A percentile compares a stretch with the other conserved stretches of the same genome.
These are phyloP conservation scores for Onygenales sp. DNA, from an alignment of 2,329 filamentous ascomycete genomes.

Conservation along the genomic window DNA sequence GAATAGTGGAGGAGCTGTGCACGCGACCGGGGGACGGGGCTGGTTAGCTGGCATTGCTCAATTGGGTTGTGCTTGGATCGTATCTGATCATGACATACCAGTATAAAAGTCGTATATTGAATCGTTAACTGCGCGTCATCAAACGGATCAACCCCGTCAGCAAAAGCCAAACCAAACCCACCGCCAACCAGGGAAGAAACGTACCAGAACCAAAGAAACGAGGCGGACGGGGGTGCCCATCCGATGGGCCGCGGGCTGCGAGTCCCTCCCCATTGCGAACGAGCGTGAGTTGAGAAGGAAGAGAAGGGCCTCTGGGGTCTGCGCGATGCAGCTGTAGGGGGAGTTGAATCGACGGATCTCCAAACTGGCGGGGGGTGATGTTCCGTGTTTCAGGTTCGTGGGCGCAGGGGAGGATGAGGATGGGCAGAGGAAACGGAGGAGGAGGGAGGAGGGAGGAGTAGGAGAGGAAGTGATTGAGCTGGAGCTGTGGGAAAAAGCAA, in stretches of 20 bases:
- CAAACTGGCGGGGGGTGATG: no score
- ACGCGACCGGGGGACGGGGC: background rate
- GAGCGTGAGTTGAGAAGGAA: slow-evolving; percentile 5
- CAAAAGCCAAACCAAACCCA: background rate
- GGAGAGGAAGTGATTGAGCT: background rate
- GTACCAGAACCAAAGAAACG: slow-evolving; percentile 32
- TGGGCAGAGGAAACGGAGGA: no score
- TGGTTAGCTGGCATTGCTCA: background rate
- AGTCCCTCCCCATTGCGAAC: slow-evolving; percentile 23
- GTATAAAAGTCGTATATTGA: slow-evolving; percentile 34
- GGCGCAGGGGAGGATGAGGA: no score
- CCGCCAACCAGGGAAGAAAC: slow-evolving; percentile 5
- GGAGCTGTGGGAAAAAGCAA: background rate
- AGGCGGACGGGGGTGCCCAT: slow-evolving; percentile 24
- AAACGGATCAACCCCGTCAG: slow-evolving; percentile 5
- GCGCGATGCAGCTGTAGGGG: background rate
- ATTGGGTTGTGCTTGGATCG: no score
- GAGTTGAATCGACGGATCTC: no score
- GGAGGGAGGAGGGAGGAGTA: no score
- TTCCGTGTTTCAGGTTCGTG: no score
- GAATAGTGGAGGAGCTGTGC: slow-evolving; percentile 88
- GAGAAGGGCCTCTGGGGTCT: background rate
- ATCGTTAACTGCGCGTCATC: slow-evolving; percentile 27
- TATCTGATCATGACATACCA: slow-evolving; percentile 23
- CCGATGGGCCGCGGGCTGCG: slow-evolving; percentile 23